Evolutionary conservation across 2,329 filamentous ascomycete genomes (phyloP), one percentile per base, ranked within the genome.

Genomic region (Pseudocercospora crystallina): DNA sequence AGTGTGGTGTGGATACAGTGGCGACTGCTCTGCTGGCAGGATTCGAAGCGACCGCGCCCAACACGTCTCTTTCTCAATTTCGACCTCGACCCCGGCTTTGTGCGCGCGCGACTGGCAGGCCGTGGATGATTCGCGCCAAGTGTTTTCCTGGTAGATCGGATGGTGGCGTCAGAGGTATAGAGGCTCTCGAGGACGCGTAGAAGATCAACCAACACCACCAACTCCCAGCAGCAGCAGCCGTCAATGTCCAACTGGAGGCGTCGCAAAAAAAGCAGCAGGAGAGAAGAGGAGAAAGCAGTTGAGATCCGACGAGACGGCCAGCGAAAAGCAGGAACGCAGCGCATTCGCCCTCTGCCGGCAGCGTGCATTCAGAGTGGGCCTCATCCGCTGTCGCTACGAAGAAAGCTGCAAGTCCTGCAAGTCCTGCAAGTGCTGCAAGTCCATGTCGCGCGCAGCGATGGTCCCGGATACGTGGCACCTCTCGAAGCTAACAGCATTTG

Each of bases 401-500:
- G 45, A 26, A 26, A 26, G 20, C 20, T 26, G 20, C 20, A 7
- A 26, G 20, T n/a, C n/a, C n/a, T n/a, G n/a, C 20, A 7, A 26
- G 20, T 39, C 4, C 36, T 39, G 36, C 36, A 39, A n/a, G 36
- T 39, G 7, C 9, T n/a, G 14, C 10, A 26, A 26, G 20, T 26
- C 20, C 20, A 26, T 26, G 20, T 26, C 20, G 20, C 20, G 20
- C 20, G 20, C 20, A 26, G 29, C 33, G 36, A 12, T 29, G 26
- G 15, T 44, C 39, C 44, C 45, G 46, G 44, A 53, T 38, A 49
- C 49, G 49, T 55, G 53, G 53, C 53, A 55, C 49, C 49, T 35
- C 49, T 43, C 43, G 20, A 37, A 46, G 44, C 50, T 53, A 44
- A 43, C 35, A 39, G 33, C 43, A 34, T 34, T 47, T 29, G 29